Evolutionary conservation across 805 yeast species (phyloP).

Genomic region (Zygoascus ofunaensis): DNA sequence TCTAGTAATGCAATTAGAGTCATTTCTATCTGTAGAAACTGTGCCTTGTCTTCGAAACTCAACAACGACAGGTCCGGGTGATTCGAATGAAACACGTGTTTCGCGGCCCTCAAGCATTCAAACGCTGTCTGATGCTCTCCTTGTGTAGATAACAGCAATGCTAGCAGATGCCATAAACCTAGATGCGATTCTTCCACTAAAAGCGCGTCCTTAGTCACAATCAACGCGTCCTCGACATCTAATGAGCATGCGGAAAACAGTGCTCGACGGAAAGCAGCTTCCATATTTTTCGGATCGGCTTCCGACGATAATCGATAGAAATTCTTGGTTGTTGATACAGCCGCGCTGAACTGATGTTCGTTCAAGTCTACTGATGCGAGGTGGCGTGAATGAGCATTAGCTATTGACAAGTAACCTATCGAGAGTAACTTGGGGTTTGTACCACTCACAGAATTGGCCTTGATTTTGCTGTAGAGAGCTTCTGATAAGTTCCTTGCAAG

Average conservation of each 20-base stretch:
- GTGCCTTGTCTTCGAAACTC: conserved; percentile 33
- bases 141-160: conserved; percentile 51
- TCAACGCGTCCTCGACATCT: conserved; percentile 20
- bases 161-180: conserved; percentile 58
- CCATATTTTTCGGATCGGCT: conserved; percentile 11
- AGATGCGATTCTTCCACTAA: conserved; percentile 41
- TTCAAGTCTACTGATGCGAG: conserved; percentile 8
- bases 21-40: conserved; percentile 52
- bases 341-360: conserved; percentile 10
- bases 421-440: not conserved
- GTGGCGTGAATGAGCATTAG: conserved; percentile 9
- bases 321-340: conserved; percentile 4
- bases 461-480: conserved; percentile 2
- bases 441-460: not conserved
- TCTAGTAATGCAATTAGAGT: conserved; percentile 68
- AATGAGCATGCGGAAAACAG: conserved; percentile 20
- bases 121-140: conserved; percentile 50
- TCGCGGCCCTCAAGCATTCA: conserved; percentile 46
- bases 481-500: conserved; percentile 10
- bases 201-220: conserved; percentile 20
- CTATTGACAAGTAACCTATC: conserved; percentile 12
- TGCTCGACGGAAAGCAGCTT: conserved; percentile 23
- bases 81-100: conserved; percentile 22
- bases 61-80: not conserved
- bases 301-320: conserved; percentile 15